These are phyloP conservation scores for Calonectria pteridis DNA, from an alignment of 2,329 filamentous ascomycete genomes.

Conservation along the genomic window DNA sequence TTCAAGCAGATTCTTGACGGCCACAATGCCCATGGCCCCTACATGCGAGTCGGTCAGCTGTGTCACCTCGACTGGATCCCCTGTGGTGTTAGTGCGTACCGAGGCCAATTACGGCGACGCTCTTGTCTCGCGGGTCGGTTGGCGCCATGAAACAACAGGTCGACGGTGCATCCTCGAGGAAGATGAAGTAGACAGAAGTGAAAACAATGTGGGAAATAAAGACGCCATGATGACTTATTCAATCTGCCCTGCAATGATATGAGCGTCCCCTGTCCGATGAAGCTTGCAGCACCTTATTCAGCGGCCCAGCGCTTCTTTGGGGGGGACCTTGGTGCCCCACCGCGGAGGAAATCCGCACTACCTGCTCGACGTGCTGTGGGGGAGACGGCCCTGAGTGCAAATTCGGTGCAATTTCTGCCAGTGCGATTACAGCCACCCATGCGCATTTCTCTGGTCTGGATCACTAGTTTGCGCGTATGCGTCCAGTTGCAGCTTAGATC, in stretches of 20 bases:
- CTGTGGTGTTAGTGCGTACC: conserved; percentile 18
- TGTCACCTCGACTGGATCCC: background rate
- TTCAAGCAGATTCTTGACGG: conserved; percentile 58
- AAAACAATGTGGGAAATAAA: conserved; percentile 3
- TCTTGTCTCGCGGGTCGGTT: conserved; percentile 25
- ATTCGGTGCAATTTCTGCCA: conserved; percentile 9
- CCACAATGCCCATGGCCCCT: conserved; percentile 54
- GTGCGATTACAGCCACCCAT: background rate
- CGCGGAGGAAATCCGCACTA: conserved; percentile 18
- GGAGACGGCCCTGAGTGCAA: background rate
- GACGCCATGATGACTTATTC: conserved; percentile 6
- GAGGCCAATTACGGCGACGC: conserved; percentile 32
- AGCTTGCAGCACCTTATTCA: background rate
- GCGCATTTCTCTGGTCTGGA: background rate
- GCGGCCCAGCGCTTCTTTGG: background rate
- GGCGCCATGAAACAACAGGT: conserved; percentile 13
- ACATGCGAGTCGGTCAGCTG: background rate
- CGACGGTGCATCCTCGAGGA: background rate
- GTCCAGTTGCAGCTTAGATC: background rate
- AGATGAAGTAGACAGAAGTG: background rate
- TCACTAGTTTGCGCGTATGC: background rate
- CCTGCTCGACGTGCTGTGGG: background rate
- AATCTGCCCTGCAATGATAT: background rate
- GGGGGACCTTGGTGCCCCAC: background rate
- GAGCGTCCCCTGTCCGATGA: conserved; percentile 16